Evolutionary conservation across 805 yeast species (phyloP).

Genomic region (Nakazawaea ernobii): DNA sequence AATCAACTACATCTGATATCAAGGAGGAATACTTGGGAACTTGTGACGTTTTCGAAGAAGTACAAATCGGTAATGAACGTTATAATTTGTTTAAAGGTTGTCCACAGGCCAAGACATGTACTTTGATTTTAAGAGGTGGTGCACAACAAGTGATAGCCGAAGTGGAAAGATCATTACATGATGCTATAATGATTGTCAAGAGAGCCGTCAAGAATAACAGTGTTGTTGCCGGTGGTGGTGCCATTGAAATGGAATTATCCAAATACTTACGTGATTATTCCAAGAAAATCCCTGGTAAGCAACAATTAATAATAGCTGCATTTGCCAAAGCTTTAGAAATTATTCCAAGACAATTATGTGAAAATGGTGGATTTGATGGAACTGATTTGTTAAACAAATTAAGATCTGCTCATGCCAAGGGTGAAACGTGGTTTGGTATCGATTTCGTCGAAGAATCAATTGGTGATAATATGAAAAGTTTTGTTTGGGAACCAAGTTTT

Average conservation of each 20-base stretch:
- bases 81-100: slow-evolving; percentile 91
- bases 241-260: slow-evolving; percentile 95
- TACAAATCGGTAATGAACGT: slow-evolving; percentile 94
- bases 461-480: slow-evolving; percentile 76
- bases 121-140: slow-evolving; percentile 92
- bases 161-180: slow-evolving; percentile 95
- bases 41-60: slow-evolving; percentile 83
- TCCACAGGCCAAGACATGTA: slow-evolving; percentile 88
- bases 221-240: slow-evolving; percentile 99
- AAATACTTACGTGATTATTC: slow-evolving; percentile 83
- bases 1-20: slow-evolving; percentile 71
- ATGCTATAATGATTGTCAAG: slow-evolving; percentile 97
- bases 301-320: slow-evolving; percentile 86
- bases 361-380: slow-evolving; percentile 98
- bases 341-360: slow-evolving; percentile 96
- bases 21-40: slow-evolving; percentile 71
- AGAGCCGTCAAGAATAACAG: slow-evolving; percentile 82
- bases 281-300: slow-evolving; percentile 88
- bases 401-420: slow-evolving; percentile 91
- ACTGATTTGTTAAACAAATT: slow-evolving; percentile 88
- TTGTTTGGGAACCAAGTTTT: slow-evolving; percentile 97
- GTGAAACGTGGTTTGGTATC: slow-evolving; percentile 87
- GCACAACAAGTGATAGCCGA: slow-evolving; percentile 98
- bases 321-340: slow-evolving; percentile 93
- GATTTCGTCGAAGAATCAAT: slow-evolving; percentile 82